Evolutionary conservation across 768 basidiomycete genomes (phyloP).

Genomic region (Rhodotorula sphaerocarpa): DNA sequence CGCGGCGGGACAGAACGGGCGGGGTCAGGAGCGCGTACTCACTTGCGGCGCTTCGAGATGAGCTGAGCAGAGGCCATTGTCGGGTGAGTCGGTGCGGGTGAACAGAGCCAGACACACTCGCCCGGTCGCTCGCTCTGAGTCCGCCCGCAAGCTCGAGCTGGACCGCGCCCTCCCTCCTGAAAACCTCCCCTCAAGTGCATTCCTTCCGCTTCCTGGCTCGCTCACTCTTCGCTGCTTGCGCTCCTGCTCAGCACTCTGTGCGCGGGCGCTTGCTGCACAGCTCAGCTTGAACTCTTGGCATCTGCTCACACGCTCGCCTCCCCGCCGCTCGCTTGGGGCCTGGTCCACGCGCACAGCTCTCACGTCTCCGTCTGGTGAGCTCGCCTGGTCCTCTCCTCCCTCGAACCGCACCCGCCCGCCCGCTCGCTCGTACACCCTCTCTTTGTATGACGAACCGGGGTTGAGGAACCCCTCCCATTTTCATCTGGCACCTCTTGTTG

Average conservation of each 20-base stretch:
- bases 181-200: too few species aligned
- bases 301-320: neutral
- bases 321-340: neutral
- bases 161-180: too few species aligned
- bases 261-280: neutral
- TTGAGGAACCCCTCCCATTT: neutral
- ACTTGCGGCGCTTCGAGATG: constrained; percentile 41
- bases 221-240: neutral
- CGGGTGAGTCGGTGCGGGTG: neutral
- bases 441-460: constrained; percentile 19
- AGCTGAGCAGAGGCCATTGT: constrained; percentile 28
- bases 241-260: neutral
- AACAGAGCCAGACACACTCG: too few species aligned
- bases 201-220: too few species aligned
- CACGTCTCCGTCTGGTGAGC: neutral
- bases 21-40: neutral
- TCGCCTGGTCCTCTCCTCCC: neutral
- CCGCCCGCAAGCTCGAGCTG: too few species aligned
- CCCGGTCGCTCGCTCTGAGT: too few species aligned
- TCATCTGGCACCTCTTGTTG: constrained; percentile 31
- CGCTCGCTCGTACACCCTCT: neutral
- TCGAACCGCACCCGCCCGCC: too few species aligned
- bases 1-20: neutral
- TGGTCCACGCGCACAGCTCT: neutral
- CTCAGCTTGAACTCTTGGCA: too few species aligned